Evolutionary conservation across 805 yeast genomes (phyloP).

Genomic region (Sugiyamaella mastotermitis): DNA sequence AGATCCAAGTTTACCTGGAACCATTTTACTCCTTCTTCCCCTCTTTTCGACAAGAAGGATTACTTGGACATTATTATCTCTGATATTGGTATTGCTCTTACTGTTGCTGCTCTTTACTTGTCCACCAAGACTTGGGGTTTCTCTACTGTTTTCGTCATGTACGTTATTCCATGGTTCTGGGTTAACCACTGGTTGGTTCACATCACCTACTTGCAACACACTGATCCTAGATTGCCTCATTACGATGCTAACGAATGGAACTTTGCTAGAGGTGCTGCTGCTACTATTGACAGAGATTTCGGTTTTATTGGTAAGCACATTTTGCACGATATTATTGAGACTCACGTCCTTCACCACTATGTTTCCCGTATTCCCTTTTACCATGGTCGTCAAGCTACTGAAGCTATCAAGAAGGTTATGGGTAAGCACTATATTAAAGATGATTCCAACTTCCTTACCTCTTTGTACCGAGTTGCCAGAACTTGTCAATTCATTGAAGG

Average conservation of each 20-base stretch:
- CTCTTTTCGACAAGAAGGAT: conserved; percentile 67
- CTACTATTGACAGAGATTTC: conserved; percentile 79
- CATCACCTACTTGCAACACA: conserved; percentile 79
- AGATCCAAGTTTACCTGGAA: conserved; percentile 44
- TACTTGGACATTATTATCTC: conserved; percentile 65
- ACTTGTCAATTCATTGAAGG: conserved; percentile 69
- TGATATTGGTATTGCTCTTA: conserved; percentile 63
- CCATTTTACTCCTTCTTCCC: conserved; percentile 70
- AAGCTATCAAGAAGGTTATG: conserved; percentile 75
- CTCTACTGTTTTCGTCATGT: conserved; percentile 57
- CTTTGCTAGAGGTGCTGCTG: conserved; percentile 78
- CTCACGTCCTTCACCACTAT: conserved; percentile 84
- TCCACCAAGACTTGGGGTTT: conserved; percentile 60
- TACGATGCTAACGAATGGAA: conserved; percentile 73
- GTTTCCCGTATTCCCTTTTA: conserved; percentile 82
- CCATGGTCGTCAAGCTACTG: conserved; percentile 68
- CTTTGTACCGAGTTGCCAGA: conserved; percentile 53
- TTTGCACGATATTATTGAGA: conserved; percentile 86
- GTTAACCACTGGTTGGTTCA: conserved; percentile 89
- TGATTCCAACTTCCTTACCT: conserved; percentile 67
- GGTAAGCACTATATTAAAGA: conserved; percentile 67
- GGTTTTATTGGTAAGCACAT: conserved; percentile 72
- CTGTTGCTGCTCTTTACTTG: conserved; percentile 46
- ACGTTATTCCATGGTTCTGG: conserved; percentile 70
- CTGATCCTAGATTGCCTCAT: conserved; percentile 75